Conservation (phyloP, 78 protist genomes). For the Polysphondylium violaceum region DNA sequence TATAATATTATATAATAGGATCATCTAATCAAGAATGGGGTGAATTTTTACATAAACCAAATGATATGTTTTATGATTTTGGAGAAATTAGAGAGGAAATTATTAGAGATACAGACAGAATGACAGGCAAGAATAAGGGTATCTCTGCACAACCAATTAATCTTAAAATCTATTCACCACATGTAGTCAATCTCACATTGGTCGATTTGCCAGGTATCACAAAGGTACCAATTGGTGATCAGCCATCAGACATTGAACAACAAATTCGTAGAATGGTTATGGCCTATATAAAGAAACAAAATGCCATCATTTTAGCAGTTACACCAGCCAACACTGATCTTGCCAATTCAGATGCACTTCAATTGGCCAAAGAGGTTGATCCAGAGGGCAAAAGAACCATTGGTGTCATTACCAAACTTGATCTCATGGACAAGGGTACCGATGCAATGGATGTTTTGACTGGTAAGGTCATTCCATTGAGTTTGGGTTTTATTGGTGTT, state of each 20-base stretch:
- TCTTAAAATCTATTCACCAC: conserved; percentile 94
- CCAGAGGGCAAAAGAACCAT: conserved; percentile 95
- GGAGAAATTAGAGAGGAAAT: conserved; percentile 90
- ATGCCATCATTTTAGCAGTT: conserved; percentile 97
- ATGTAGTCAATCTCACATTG: conserved; percentile 95
- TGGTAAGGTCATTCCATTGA: conserved; percentile 87
- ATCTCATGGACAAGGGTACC: conserved; percentile 98
- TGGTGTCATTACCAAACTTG: conserved; percentile 98
- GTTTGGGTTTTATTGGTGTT: conserved; percentile 91
- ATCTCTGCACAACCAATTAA: conserved; percentile 93
- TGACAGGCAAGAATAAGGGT: conserved; percentile 92
- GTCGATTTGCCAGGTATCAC: conserved; percentile 98
- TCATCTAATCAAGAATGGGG: conserved; percentile 86
- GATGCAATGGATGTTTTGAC: conserved; percentile 94
- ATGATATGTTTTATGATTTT: conserved; percentile 89
- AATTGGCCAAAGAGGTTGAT: conserved; percentile 93
- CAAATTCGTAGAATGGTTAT: conserved; percentile 88
- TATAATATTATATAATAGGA: not conserved
- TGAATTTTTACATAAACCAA: conserved; percentile 93
- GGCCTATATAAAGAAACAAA: conserved; percentile 87
- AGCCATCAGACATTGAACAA: conserved; percentile 94
- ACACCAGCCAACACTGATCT: conserved; percentile 97
- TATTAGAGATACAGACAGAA: conserved; percentile 90
- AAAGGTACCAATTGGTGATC: conserved; percentile 96
- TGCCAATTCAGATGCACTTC: conserved; percentile 97